Base-by-base conservation (phyloP, 2,329 filamentous ascomycete genomes). In the Xylaria sp. region DNA sequence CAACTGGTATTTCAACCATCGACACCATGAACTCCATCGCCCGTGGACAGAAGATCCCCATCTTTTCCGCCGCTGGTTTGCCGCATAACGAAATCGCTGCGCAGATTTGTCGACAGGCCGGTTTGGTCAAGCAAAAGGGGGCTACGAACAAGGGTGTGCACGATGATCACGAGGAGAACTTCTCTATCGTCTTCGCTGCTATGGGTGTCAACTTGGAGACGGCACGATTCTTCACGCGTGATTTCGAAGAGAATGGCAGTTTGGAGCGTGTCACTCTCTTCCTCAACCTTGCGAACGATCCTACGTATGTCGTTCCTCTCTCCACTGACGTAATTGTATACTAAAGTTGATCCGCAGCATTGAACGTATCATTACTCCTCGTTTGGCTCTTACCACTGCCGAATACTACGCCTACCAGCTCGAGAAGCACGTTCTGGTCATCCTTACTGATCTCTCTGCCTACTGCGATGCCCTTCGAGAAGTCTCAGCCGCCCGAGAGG, bases 181-280 rank as follows among this genome's bases (percentile, higher is more conserved):
- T 99, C 88, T 97, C 94, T 69, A 99, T 99, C 77, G 96, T 99
- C 66, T 99, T 99, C 80, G 97, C 93, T 79, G 96, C 96, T 78
- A 99, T 99, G 96, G 96, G 96, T 94, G 96, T 99, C 76, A 99
- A 99, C 86, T 90, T 99, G 91, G 96, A 99, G 81, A 99, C 96
- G 36, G 93, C 92, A 76, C 92, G 96, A 76, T 99, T 99, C 89
- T 99, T 99, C 86, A 98, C 95, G 43, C 89, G 93, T 73, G 96
- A 99, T 78, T 99, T 99, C 78, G 96, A 99, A 82, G 94, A 99
- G 88, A 99, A 99, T 82, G 97, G 97, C 75, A 97, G 93, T 83
- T 90, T 99, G 90, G 96, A 97, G 85, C 93, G 96, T 83, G 91
- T 93, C 75, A 98, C 97, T 8, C 86, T 99, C 69, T 99, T 99